These are phyloP conservation scores for Scorias spongiosa DNA, from an alignment of 2,329 filamentous ascomycete genomes.

Conservation along the genomic window DNA sequence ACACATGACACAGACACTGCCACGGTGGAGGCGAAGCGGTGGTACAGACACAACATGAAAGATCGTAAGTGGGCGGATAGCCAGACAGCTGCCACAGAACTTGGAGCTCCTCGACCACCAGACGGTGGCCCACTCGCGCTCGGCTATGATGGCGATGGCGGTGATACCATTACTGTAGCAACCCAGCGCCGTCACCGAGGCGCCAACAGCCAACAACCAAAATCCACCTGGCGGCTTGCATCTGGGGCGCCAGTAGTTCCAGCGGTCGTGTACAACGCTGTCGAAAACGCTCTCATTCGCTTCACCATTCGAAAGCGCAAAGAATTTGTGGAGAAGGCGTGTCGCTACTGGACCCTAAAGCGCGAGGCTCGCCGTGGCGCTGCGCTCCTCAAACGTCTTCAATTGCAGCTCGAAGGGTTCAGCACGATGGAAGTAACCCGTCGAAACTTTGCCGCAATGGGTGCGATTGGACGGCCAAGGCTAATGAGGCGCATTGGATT, in stretches of 20 bases:
- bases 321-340: constrained; percentile 83
- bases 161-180: constrained; percentile 37
- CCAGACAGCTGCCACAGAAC: constrained; percentile 63
- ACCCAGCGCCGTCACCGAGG: constrained; percentile 45
- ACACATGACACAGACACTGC: constrained; percentile 73
- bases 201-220: constrained; percentile 29
- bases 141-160: constrained; percentile 26
- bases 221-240: constrained; percentile 76
- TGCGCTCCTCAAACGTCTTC: constrained; percentile 78
- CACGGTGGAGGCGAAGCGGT: constrained; percentile 69
- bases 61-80: constrained; percentile 85
- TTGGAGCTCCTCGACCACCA: constrained; percentile 49
- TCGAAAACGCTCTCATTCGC: constrained; percentile 67
- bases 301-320: constrained; percentile 79
- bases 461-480: constrained; percentile 61
- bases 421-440: constrained; percentile 94
- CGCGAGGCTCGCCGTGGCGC: constrained; percentile 83
- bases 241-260: constrained; percentile 93
- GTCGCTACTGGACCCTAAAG: constrained; percentile 96
- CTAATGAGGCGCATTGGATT: constrained; percentile 78
- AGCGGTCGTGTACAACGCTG: constrained; percentile 69
- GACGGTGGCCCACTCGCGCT: constrained; percentile 15
- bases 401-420: constrained; percentile 90
- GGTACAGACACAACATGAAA: constrained; percentile 80
- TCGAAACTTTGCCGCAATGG: constrained; percentile 92